Percentiles rank a stretch among this genome's conserved stretches.
Conservation (phyloP, 2,329 filamentous ascomycete species). For the Phaeoacremonium minimum region DNA sequence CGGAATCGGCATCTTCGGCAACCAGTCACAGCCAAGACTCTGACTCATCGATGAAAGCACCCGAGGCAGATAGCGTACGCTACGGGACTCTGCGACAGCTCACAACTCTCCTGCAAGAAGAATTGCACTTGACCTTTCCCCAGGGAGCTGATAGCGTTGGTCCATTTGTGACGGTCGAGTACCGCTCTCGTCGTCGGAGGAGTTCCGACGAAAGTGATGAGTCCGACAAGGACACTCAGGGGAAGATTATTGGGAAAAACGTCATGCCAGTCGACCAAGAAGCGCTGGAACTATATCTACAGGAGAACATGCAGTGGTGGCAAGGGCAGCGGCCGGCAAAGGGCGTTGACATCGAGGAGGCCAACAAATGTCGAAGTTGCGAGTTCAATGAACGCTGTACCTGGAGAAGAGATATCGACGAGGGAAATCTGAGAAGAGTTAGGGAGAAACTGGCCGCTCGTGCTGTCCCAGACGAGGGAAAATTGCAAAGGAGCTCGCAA, state of each 20-base stretch:
- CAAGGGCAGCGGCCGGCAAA: slow-evolving; percentile 65
- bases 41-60: background rate
- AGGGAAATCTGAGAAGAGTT: slow-evolving; percentile 34
- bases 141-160: slow-evolving; percentile 42
- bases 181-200: slow-evolving; percentile 35
- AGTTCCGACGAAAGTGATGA: slow-evolving; percentile 3
- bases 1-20: slow-evolving; percentile 33
- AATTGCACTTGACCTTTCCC: slow-evolving; percentile 49
- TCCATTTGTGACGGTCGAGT: slow-evolving; percentile 48
- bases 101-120: slow-evolving; percentile 36
- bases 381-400: slow-evolving; percentile 76
- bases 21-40: slow-evolving; percentile 9
- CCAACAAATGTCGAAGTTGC: slow-evolving; percentile 82
- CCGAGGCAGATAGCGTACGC: slow-evolving; percentile 29
- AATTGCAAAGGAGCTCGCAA: too few species aligned
- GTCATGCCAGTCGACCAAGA: slow-evolving; percentile 64
- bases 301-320: slow-evolving; percentile 81
- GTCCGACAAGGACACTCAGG: slow-evolving; percentile 29
- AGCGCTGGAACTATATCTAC: slow-evolving; percentile 62
- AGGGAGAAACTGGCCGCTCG: slow-evolving; percentile 7
- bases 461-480: too few species aligned
- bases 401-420: slow-evolving; percentile 71
- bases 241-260: slow-evolving; percentile 47
- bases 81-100: slow-evolving; percentile 46
- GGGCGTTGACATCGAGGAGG: slow-evolving; percentile 79